These are phyloP conservation scores for Citrus maxima DNA, from an alignment of 345 rosid genomes.

Conservation along the genomic window DNA sequence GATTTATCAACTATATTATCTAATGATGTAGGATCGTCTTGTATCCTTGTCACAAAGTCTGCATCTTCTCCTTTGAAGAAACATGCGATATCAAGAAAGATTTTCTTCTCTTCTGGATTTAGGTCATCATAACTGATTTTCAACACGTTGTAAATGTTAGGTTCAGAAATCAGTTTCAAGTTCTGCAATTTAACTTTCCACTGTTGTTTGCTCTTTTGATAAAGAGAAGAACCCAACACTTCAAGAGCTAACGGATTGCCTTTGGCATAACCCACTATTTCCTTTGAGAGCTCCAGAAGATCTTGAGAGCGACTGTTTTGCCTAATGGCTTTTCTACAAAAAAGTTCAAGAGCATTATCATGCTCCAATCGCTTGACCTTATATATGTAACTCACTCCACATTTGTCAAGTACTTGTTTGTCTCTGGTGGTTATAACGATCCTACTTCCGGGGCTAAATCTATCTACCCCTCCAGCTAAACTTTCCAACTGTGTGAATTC, in stretches of 20 bases:
- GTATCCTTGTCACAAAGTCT: conserved; percentile 19
- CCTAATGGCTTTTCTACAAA: not conserved
- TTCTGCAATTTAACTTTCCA: not conserved
- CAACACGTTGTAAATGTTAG: not conserved
- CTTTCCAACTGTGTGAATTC: not conserved
- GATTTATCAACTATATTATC: conserved; percentile 27
- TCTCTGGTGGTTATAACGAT: conserved; percentile 8
- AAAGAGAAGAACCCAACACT: conserved; percentile 3
- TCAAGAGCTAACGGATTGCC: conserved; percentile 20
- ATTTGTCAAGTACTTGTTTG: not conserved
- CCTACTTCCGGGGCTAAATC: conserved; percentile 5
- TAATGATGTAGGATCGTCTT: conserved; percentile 10
- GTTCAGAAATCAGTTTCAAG: not conserved
- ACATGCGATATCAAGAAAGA: conserved; percentile 51
- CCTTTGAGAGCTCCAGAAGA: not conserved
- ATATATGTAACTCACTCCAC: not conserved
- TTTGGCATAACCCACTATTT: not conserved
- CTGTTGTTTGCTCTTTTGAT: conserved; percentile 3
- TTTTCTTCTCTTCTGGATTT: conserved; percentile 7
- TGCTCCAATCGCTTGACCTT: not conserved
- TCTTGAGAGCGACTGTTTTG: not conserved
- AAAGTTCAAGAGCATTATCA: conserved; percentile 11
- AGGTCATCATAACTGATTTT: conserved; percentile 19
- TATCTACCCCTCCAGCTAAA: not conserved
- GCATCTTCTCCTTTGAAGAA: conserved; percentile 30